Conservation (phyloP, 495 filamentous ascomycete genomes). For the Penicillium subrubescens region DNA sequence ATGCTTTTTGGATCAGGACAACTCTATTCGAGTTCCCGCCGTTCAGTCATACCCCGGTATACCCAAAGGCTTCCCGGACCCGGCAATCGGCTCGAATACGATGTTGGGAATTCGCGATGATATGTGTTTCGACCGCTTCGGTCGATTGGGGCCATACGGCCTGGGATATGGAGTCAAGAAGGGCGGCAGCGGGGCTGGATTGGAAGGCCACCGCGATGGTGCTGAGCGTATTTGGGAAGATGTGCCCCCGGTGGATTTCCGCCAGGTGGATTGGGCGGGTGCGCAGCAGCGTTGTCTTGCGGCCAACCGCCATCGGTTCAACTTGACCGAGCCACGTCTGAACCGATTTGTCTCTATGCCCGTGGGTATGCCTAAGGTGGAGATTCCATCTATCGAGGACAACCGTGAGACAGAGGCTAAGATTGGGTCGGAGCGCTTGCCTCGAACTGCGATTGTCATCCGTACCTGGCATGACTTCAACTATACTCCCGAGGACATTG, state of each 20-base stretch:
- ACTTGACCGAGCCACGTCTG: constrained; percentile 41
- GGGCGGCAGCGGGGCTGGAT: constrained; percentile 80
- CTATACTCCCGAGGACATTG: constrained; percentile 53
- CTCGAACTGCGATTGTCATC: constrained; percentile 62
- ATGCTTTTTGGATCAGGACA: constrained; percentile 72
- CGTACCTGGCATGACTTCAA: constrained; percentile 65
- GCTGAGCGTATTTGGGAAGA: constrained; percentile 73
- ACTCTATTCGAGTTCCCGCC: constrained; percentile 62
- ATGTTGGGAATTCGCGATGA: constrained; percentile 80
- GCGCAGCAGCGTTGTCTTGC: constrained; percentile 69
- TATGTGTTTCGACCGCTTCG: constrained; percentile 92
- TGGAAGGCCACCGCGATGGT: constrained; percentile 78
- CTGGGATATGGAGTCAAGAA: constrained; percentile 74
- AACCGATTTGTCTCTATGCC: constrained; percentile 51
- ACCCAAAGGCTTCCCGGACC: constrained; percentile 77
- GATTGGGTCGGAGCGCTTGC: constrained; percentile 39
- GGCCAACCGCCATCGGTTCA: constrained; percentile 73
- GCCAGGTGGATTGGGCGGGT: constrained; percentile 71
- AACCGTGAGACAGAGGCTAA: constrained; percentile 15
- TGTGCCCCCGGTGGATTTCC: constrained; percentile 69
- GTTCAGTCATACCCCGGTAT: constrained; percentile 74
- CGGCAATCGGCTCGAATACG: constrained; percentile 79
- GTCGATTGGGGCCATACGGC: constrained; percentile 85
- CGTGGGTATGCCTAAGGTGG: constrained; percentile 33
- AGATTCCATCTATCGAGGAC: constrained; percentile 13